phyloP scores from a whole-genome alignment of 495 filamentous ascomycete genomes.

The Daldinia grandis region DNA sequence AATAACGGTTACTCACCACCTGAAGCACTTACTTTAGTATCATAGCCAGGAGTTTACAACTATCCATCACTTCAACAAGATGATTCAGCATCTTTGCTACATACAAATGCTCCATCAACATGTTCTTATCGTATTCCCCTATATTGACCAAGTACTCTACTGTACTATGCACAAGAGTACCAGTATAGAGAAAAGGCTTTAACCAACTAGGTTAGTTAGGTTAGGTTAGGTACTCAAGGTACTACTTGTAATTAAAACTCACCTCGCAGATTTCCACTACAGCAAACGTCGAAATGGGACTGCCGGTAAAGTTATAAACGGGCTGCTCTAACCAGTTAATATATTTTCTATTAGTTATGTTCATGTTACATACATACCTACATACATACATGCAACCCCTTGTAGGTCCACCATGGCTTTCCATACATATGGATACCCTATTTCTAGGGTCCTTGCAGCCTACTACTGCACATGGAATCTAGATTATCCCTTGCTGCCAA shows the following conservation, averaged over 20 bases:
- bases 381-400: constrained; percentile 32
- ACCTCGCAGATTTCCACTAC: not conserved
- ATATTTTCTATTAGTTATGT: constrained; percentile 10
- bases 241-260: not conserved
- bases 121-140: not conserved
- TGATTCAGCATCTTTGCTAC: not conserved
- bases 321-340: not conserved
- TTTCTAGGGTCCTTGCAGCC: constrained; percentile 25
- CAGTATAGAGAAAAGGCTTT: not conserved
- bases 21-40: not conserved
- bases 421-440: constrained; percentile 3
- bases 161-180: not conserved
- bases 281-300: not conserved
- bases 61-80: not conserved
- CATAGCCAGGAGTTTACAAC: not conserved
- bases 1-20: not conserved
- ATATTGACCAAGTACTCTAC: not conserved
- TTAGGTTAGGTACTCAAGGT: no score
- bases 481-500: constrained; percentile 37
- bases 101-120: not conserved
- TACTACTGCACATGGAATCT: constrained; percentile 24
- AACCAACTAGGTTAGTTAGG: no score
- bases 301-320: not conserved
- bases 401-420: constrained; percentile 18
- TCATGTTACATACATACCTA: no score